These are phyloP conservation scores for Suillus paluster DNA, from an alignment of 768 basidiomycete genomes.

Conservation along the genomic window DNA sequence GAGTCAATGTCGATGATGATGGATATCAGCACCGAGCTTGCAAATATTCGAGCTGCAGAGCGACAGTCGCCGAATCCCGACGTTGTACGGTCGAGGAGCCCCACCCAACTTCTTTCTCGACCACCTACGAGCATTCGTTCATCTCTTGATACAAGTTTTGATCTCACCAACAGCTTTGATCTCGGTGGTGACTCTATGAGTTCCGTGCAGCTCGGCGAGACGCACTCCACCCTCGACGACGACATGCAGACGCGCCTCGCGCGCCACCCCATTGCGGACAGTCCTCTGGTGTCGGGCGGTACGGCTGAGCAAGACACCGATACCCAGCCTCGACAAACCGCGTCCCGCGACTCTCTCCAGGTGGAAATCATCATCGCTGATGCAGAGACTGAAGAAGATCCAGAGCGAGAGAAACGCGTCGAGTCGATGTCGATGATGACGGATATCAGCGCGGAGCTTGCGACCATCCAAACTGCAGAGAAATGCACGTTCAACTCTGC, in stretches of 20 bases:
- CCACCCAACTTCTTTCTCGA: constrained; percentile 1
- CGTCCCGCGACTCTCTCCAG: constrained; percentile 3
- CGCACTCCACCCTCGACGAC: constrained; percentile 73
- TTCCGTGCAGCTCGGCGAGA: constrained; percentile 66
- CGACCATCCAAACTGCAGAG: constrained; percentile 53
- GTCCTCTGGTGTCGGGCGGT: constrained; percentile 34
- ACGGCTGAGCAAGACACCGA: neutral
- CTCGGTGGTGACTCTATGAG: constrained; percentile 46
- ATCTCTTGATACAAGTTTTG: constrained; percentile 25
- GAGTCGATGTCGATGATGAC: constrained; percentile 41
- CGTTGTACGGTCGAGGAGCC: constrained; percentile 31
- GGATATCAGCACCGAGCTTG: constrained; percentile 51
- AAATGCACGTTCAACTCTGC: constrained; percentile 37
- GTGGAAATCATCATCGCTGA: constrained; percentile 15
- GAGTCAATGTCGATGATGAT: constrained; percentile 35
- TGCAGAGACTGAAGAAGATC: constrained; percentile 19
- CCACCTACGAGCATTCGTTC: constrained; percentile 19
- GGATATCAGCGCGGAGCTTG: constrained; percentile 52
- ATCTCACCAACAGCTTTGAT: constrained; percentile 27
- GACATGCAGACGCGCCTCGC: constrained; percentile 54
- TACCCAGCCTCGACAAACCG: neutral
- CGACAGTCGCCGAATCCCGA: neutral
- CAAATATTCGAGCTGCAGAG: constrained; percentile 52
- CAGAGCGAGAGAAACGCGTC: constrained; percentile 38
- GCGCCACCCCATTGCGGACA: constrained; percentile 48